phyloP scores from a whole-genome alignment of 495 filamentous ascomycete genomes.

The Cairneyella variabilis region DNA sequence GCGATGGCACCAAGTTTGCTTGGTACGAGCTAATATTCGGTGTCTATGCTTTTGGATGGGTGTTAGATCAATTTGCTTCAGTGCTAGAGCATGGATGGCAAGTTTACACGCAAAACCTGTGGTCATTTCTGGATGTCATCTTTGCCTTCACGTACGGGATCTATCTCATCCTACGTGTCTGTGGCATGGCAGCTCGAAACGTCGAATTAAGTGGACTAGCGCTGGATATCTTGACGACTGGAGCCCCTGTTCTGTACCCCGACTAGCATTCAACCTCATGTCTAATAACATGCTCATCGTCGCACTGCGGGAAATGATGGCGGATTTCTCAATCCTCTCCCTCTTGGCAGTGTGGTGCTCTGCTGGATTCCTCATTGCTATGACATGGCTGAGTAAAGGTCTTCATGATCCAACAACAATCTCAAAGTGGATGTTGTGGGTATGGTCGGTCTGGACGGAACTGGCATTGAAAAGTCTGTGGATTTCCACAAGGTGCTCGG shows the following conservation, averaged over 20 bases:
- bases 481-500: constrained; percentile 62
- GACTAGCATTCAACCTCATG: constrained; percentile 66
- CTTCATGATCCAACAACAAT: constrained; percentile 43
- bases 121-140: constrained; percentile 70
- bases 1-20: constrained; percentile 43
- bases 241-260: constrained; percentile 63
- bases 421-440: constrained; percentile 73
- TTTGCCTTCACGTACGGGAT: constrained; percentile 56
- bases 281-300: constrained; percentile 71
- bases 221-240: constrained; percentile 62
- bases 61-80: constrained; percentile 65
- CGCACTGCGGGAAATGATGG: constrained; percentile 66
- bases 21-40: constrained; percentile 53
- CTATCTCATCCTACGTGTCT: constrained; percentile 57
- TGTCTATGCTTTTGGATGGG: constrained; percentile 63
- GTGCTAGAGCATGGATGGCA: constrained; percentile 67
- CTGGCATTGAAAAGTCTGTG: constrained; percentile 57
- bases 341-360: constrained; percentile 65
- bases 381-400: constrained; percentile 54
- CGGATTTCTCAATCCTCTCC: constrained; percentile 62
- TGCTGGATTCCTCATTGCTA: constrained; percentile 62
- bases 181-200: constrained; percentile 35
- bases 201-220: constrained; percentile 30
- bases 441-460: constrained; percentile 72
- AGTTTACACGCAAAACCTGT: constrained; percentile 70